These are phyloP conservation scores for Diplodia seriata DNA, from an alignment of 2,329 filamentous ascomycete genomes.

Conservation along the genomic window DNA sequence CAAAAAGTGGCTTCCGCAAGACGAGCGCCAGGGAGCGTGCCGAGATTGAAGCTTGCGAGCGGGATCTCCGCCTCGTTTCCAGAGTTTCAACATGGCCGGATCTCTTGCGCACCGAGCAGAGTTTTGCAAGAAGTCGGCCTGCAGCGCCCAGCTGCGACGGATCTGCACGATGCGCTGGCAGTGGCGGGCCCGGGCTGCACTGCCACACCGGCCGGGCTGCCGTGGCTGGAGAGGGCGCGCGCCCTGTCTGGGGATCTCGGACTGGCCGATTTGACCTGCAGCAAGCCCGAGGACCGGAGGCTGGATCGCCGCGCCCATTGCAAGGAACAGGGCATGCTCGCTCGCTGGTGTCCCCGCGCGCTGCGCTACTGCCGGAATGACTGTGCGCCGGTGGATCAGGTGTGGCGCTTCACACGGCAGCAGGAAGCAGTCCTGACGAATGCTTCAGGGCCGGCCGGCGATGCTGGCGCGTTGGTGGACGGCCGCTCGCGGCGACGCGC, in stretches of 20 bases:
- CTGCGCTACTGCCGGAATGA: conserved; percentile 29
- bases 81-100: conserved; percentile 17
- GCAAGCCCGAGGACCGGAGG: conserved; percentile 26
- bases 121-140: background rate
- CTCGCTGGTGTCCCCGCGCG: conserved; percentile 9
- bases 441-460: conserved; percentile 5
- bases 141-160: conserved; percentile 6
- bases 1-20: conserved; percentile 24
- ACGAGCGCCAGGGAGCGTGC: conserved; percentile 21
- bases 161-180: conserved; percentile 29
- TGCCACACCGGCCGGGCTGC: conserved; percentile 3
- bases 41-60: conserved; percentile 23
- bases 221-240: conserved; percentile 11
- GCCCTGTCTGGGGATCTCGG: conserved; percentile 24
- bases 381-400: conserved; percentile 30
- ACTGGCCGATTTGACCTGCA: conserved; percentile 28
- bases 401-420: conserved; percentile 29
- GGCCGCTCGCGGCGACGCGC: conserved; percentile 26
- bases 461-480: conserved; percentile 9
- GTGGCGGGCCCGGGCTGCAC: conserved; percentile 1
- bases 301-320: conserved; percentile 19
- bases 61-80: conserved; percentile 31
- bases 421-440: conserved; percentile 25
- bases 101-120: background rate
- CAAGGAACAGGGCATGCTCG: conserved; percentile 25